phyloP scores from a whole-genome alignment of 2,329 filamentous ascomycete genomes.

The Aureobasidium lini region DNA sequence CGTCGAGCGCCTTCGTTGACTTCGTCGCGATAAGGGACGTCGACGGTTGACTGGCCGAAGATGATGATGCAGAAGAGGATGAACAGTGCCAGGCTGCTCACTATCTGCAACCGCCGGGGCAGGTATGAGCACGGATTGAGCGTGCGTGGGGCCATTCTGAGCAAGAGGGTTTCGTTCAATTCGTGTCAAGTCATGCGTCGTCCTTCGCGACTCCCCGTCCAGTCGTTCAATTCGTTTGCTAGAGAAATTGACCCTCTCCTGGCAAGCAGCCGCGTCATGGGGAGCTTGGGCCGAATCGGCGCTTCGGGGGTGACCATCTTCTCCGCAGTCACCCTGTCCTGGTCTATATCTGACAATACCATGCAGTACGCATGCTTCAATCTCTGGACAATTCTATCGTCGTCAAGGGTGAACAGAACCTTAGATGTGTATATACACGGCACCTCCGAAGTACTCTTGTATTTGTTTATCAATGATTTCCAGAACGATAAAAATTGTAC shows the following conservation, averaged over 20 bases:
- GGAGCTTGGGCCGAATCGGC: conserved; percentile 1
- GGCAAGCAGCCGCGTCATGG: neutral
- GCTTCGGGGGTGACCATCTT: neutral
- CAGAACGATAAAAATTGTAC: conserved; percentile 4
- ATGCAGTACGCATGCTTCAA: neutral
- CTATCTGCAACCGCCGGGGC: conserved; percentile 41
- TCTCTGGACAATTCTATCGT: no score
- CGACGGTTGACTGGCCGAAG: conserved; percentile 25
- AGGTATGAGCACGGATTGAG: conserved; percentile 31
- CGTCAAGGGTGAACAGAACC: no score
- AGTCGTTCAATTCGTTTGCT: neutral
- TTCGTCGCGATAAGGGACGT: conserved; percentile 29
- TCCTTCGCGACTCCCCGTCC: neutral
- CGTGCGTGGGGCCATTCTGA: conserved; percentile 13
- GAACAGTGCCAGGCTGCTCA: conserved; percentile 32
- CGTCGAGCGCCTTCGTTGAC: conserved; percentile 34
- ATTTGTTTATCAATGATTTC: neutral
- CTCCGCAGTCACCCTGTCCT: conserved; percentile 9
- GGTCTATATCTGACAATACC: neutral
- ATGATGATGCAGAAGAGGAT: conserved; percentile 31
- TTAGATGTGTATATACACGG: no score
- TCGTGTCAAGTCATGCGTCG: conserved; percentile 10
- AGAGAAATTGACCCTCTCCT: neutral
- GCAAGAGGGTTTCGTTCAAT: neutral
- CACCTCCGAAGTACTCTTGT: neutral